Percentiles rank a stretch among this genome's conserved stretches.
Evolutionary conservation across 345 rosid species (phyloP).

Genomic region (Boechera stricta): DNA sequence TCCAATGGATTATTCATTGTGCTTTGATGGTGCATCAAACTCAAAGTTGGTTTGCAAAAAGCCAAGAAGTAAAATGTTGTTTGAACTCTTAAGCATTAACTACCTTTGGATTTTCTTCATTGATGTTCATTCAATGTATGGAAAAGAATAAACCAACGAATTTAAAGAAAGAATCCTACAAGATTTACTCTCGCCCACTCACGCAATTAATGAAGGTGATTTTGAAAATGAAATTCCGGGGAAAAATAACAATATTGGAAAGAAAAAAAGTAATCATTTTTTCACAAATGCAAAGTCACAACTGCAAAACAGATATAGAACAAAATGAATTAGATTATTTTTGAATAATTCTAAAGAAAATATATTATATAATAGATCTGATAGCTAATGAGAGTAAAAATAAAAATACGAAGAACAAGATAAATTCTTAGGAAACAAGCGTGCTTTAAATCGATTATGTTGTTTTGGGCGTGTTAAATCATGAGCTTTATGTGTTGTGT

Average conservation of each 20-base stretch:
- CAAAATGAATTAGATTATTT: too few relatives aligned
- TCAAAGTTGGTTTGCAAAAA: constrained; percentile 8
- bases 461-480: too few relatives aligned
- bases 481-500: too few relatives aligned
- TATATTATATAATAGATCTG: too few relatives aligned
- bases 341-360: too few relatives aligned
- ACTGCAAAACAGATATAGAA: too few relatives aligned
- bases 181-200: constrained; percentile 40
- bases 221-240: constrained; percentile 21
- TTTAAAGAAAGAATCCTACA: constrained; percentile 36
- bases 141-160: constrained; percentile 37
- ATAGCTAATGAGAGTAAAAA: too few relatives aligned
- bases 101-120: constrained; percentile 29
- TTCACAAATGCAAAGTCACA: not conserved
- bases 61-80: constrained; percentile 8
- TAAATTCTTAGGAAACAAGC: too few relatives aligned
- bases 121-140: constrained; percentile 37
- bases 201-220: constrained; percentile 38
- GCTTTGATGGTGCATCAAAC: not conserved
- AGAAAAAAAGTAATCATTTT: not conserved
- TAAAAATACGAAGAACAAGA: too few relatives aligned
- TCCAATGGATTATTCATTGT: not conserved
- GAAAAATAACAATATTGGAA: not conserved
- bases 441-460: too few relatives aligned
- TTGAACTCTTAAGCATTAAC: constrained; percentile 26